Evolutionary conservation across 768 basidiomycete genomes (phyloP), one percentile per base, ranked within the genome.

Genomic region (Clathrus columnatus): DNA sequence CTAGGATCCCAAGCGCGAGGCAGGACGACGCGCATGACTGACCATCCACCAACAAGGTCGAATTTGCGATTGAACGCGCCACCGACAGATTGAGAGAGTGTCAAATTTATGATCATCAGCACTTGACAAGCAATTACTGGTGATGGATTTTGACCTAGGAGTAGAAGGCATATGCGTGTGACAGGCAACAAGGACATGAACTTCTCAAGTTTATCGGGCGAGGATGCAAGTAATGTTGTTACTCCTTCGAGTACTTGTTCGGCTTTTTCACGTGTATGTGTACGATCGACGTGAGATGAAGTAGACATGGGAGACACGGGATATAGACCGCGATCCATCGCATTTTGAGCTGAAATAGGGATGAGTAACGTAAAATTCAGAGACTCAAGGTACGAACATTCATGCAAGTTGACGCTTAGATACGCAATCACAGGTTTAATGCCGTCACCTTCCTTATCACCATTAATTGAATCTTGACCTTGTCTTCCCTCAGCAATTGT

Each of bases 401-500:
- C 77, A 58, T 85, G 80, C 11, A 93, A 67, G 64, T 87, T 86
- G 0, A 91, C 87, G 1, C 90, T 87, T 7, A 95, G 71, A 65
- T 89, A 95, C 0, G 91, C 85, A 4, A 91, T 81, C 1, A 93
- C 69, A 0, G 94, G 92, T 63, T 92, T 95, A 62, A 95, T 85
- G 0, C 78, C 74, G 48, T 85, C 84, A 24, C 87, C 85, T 41
- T 80, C 76, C 2, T 36, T 2, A 36, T 8, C 10, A 36, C 11
- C n/a, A 14, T 36, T 11, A 2, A n/a, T 36, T 36, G n/a, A 36
- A n/a, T n/a, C 36, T 14, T 36, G 36, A 36, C 36, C 36, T 14
- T 36, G 36, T 36, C n/a, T 36, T 36, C n/a, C 36, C 10, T 36
- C 36, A n/a, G 36, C n/a, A 36, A 36, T 11, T n/a, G 36, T n/a